These are phyloP conservation scores for Murraya koenigii DNA, from an alignment of 345 rosid genomes.

Conservation along the genomic window DNA sequence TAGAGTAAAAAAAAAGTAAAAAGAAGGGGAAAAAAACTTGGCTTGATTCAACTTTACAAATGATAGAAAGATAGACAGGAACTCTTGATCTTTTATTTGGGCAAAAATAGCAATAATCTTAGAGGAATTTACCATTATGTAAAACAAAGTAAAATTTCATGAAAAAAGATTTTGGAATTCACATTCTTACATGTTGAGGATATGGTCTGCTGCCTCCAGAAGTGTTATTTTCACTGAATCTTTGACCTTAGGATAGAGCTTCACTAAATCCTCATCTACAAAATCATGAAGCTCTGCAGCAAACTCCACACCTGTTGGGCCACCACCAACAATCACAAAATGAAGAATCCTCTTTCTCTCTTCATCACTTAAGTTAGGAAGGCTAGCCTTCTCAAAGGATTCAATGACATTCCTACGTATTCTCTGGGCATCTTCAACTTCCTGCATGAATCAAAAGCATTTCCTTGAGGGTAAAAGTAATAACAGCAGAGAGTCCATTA, in stretches of 20 bases:
- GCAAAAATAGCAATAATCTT: too few species aligned
- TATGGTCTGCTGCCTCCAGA: slow-evolving; percentile 96
- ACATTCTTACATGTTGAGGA: slow-evolving; percentile 69
- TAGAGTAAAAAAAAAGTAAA: too few species aligned
- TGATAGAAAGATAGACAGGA: too few species aligned
- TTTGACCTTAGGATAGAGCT: slow-evolving; percentile 66
- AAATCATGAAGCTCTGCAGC: slow-evolving; percentile 96
- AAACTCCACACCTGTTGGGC: slow-evolving; percentile 99
- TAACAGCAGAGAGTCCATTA: not conserved
- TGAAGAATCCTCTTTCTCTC: slow-evolving; percentile 89
- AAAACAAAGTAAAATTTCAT: not conserved
- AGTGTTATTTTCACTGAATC: slow-evolving; percentile 70
- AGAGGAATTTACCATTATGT: not conserved
- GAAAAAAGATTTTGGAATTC: not conserved
- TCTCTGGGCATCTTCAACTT: slow-evolving; percentile 93
- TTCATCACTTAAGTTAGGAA: slow-evolving; percentile 80
- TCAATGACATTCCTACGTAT: slow-evolving; percentile 84
- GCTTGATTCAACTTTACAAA: too few species aligned
- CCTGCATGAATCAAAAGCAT: slow-evolving; percentile 44
- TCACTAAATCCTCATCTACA: slow-evolving; percentile 81
- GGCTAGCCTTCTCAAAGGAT: slow-evolving; percentile 87
- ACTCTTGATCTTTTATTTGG: too few species aligned
- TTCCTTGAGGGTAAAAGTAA: not conserved
- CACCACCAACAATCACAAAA: slow-evolving; percentile 98
- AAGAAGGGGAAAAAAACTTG: not conserved